phyloP scores from a whole-genome alignment of 2,329 filamentous ascomycete species.

The Ophiostoma montium region DNA sequence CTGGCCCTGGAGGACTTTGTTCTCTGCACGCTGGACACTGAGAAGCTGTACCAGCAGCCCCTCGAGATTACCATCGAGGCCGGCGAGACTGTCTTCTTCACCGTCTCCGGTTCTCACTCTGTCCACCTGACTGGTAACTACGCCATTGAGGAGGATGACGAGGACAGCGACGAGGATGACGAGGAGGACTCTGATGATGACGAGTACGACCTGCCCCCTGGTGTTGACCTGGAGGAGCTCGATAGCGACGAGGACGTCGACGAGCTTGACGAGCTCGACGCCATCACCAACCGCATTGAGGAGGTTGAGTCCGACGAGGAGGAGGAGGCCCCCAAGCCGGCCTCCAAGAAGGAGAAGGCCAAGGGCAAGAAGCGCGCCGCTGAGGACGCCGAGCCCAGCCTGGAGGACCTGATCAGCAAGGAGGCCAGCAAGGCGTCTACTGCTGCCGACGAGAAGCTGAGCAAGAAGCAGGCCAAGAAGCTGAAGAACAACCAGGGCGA shows the following conservation, averaged over 20 bases:
- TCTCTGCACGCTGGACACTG: conserved; percentile 61
- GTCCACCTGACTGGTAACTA: conserved; percentile 96
- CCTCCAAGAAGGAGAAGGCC: conserved; percentile 20
- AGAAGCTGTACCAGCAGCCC: conserved; percentile 62
- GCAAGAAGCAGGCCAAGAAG: conserved; percentile 97
- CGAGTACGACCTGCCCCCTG: conserved; percentile 62
- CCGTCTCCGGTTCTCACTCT: conserved; percentile 76
- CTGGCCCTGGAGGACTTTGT: conserved; percentile 76
- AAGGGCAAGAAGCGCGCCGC: conserved; percentile 85
- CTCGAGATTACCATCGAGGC: conserved; percentile 86
- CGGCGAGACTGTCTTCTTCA: conserved; percentile 83
- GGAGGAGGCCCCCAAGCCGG: conserved; percentile 52
- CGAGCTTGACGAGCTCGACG: conserved; percentile 61
- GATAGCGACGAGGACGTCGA: conserved; percentile 54
- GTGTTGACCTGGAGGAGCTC: conserved; percentile 67
- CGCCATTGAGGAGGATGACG: conserved; percentile 56
- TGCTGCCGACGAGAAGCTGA: conserved; percentile 64
- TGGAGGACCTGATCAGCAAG: conserved; percentile 80
- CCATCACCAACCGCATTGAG: conserved; percentile 55
- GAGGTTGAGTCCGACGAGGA: conserved; percentile 73
- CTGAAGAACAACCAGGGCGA: conserved; percentile 97
- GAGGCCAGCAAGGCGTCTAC: conserved; percentile 46
- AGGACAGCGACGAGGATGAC: conserved; percentile 48
- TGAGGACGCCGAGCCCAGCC: conserved; percentile 53
- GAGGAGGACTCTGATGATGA: conserved; percentile 51